These are phyloP conservation scores for Coccomyxa sp. DNA, from an alignment of 139 green algal species.

Conservation along the genomic window DNA sequence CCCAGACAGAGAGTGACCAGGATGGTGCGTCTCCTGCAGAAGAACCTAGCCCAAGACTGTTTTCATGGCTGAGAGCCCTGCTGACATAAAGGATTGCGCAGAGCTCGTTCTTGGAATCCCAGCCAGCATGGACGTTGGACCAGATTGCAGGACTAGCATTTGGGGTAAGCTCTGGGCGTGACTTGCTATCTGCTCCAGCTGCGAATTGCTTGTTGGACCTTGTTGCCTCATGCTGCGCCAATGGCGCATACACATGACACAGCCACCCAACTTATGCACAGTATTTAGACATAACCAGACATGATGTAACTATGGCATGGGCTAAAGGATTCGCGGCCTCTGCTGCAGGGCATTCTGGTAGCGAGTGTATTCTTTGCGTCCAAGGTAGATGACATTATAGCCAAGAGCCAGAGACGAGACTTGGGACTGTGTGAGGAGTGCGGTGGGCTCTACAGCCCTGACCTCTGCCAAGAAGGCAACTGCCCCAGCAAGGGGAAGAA, in stretches of 20 bases:
- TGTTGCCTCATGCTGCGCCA: too few species aligned
- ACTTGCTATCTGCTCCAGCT: neutral
- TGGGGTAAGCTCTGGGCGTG: constrained; percentile 41
- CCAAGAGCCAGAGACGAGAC: constrained; percentile 52
- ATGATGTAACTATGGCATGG: neutral
- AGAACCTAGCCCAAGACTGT: too few species aligned
- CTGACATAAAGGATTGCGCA: too few species aligned
- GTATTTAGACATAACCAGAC: too few species aligned
- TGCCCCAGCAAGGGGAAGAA: too few species aligned
- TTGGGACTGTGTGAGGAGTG: constrained; percentile 76
- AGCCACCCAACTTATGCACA: too few species aligned
- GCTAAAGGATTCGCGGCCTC: neutral
- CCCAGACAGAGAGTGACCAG: too few species aligned
- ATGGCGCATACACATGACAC: too few species aligned
- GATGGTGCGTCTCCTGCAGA: too few species aligned
- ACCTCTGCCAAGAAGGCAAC: constrained; percentile 32
- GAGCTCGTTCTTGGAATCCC: constrained; percentile 29
- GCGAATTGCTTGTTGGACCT: neutral
- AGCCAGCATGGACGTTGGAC: constrained; percentile 73
- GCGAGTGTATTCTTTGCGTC: constrained; percentile 35
- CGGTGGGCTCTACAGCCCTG: constrained; percentile 56
- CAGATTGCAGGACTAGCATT: constrained; percentile 76
- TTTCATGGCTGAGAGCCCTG: too few species aligned
- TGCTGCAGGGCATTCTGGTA: constrained; percentile 45
- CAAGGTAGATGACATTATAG: constrained; percentile 53